Percentiles rank a stretch among this genome's conserved stretches.
Evolutionary conservation across 331 rosid species (phyloP).

Genomic region (Quercus lobata): DNA sequence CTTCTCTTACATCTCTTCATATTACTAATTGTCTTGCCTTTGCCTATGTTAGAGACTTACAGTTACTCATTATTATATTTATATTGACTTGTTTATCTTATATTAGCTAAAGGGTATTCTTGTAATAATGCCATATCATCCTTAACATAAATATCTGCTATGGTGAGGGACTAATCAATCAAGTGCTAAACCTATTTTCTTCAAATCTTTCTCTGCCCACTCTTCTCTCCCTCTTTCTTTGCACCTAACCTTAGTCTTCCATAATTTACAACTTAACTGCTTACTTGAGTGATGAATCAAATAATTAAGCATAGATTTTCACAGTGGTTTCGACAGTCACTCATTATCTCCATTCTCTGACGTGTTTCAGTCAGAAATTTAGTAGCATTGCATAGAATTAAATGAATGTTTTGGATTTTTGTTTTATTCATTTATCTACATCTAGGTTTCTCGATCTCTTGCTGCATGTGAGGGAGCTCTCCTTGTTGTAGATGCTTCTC

Average conservation of each 20-base stretch:
- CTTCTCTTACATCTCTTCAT: background rate
- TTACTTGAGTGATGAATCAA: background rate
- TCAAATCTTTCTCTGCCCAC: background rate
- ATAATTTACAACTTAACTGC: too few relatives aligned
- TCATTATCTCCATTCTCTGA: background rate
- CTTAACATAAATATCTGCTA: background rate
- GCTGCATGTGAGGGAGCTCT: constrained; percentile 99
- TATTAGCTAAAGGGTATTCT: too few relatives aligned
- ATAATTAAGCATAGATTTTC: constrained; percentile 1
- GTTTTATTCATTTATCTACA: constrained; percentile 23
- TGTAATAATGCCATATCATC: too few relatives aligned
- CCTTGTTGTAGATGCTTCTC: constrained; percentile 95
- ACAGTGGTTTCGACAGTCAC: background rate
- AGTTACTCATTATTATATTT: too few relatives aligned
- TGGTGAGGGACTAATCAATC: too few relatives aligned
- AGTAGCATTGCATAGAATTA: background rate
- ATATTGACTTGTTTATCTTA: too few relatives aligned
- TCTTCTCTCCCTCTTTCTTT: too few relatives aligned
- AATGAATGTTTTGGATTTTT: background rate
- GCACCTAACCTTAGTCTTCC: too few relatives aligned
- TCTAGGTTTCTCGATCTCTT: constrained; percentile 84
- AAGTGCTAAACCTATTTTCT: too few relatives aligned
- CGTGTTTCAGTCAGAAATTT: background rate
- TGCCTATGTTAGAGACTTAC: too few relatives aligned
- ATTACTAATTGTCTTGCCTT: background rate